Percentiles rank a stretch among this genome's conserved stretches.
phyloP scores from a whole-genome alignment of 2,329 filamentous ascomycete genomes.

The Alternaria burnsii region DNA sequence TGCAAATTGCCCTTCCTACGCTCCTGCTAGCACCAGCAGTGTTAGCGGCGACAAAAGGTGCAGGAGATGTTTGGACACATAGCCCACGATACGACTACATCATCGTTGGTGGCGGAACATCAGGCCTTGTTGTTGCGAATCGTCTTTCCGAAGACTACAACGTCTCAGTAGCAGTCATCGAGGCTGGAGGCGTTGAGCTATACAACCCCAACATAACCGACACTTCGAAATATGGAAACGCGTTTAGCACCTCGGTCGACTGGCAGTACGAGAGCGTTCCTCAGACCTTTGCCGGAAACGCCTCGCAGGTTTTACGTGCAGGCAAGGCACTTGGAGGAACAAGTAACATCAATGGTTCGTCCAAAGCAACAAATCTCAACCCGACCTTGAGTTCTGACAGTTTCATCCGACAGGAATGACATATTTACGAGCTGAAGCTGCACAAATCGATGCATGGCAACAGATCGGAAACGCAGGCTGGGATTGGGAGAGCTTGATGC shows the following conservation, averaged over 20 bases:
- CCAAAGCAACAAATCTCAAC: not conserved
- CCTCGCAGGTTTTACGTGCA: not conserved
- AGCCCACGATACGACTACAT: constrained; percentile 3
- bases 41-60: not conserved
- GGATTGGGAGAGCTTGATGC: constrained; percentile 3
- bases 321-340: constrained; percentile 1
- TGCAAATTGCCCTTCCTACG: not conserved
- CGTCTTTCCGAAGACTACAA: constrained; percentile 2
- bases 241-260: not conserved
- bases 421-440: not conserved
- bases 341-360: constrained; percentile 6
- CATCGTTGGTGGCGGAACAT: not conserved
- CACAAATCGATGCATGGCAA: constrained; percentile 3
- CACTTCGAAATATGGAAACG: constrained; percentile 1
- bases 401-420: not conserved
- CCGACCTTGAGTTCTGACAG: not conserved
- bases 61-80: not conserved
- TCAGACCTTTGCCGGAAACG: not conserved
- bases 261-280: constrained; percentile 6
- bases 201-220: constrained; percentile 3
- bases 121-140: constrained; percentile 2
- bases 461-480: constrained; percentile 2
- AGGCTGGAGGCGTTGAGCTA: constrained; percentile 1
- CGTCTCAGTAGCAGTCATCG: constrained; percentile 2
- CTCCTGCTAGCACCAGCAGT: not conserved